Evolutionary conservation across 202 grass and related monocot genomes (phyloP).

Genomic region (Bolboschoenoplectus hybrid): DNA sequence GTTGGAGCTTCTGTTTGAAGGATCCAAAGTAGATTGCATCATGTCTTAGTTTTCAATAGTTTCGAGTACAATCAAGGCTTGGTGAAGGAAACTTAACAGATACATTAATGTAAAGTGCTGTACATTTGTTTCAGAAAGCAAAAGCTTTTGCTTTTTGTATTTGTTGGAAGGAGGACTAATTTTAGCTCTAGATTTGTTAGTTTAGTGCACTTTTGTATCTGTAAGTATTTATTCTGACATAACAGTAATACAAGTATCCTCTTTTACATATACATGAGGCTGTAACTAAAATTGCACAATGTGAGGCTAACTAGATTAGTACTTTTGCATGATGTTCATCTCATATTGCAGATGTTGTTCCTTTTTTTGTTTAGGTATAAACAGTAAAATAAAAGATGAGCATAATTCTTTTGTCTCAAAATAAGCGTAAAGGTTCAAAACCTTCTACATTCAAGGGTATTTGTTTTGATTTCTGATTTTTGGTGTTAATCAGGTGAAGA

Average conservation of each 20-base stretch:
- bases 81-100: neutral
- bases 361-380: neutral
- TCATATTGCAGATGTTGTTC: too few relatives aligned
- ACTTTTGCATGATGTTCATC: too few relatives aligned
- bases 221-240: neutral
- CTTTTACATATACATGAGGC: neutral
- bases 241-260: neutral
- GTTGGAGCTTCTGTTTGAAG: neutral
- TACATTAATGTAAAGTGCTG: neutral
- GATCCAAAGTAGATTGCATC: constrained; percentile 6
- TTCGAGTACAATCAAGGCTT: neutral
- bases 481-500: constrained; percentile 51
- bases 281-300: too few relatives aligned
- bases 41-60: neutral
- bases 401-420: neutral
- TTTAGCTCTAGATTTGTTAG: neutral
- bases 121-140: neutral
- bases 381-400: neutral
- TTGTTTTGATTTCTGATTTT: constrained; percentile 27
- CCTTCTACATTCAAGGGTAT: neutral
- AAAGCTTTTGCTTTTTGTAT: neutral
- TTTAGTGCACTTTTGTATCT: neutral
- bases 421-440: constrained; percentile 9
- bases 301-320: too few relatives aligned
- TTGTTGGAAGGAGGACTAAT: neutral